Base-by-base conservation (phyloP, 2,329 filamentous ascomycete species). In the Sarocladiaceae sp. region DNA sequence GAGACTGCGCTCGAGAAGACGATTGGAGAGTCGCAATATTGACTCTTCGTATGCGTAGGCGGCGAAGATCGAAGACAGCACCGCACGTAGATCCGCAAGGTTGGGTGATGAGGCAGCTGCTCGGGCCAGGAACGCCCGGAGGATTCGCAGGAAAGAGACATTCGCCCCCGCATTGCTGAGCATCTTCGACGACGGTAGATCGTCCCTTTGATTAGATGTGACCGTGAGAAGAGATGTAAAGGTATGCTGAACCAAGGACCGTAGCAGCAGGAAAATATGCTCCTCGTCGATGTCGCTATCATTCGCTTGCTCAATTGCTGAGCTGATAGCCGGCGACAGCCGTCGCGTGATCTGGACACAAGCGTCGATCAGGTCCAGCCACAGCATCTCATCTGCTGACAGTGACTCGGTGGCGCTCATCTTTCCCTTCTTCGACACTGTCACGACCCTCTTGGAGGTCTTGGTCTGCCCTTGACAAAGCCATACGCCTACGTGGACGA, bases 31-130 rank as follows among this genome's bases (percentile, higher is more conserved):
- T 2, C 78, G 74, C 16, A 98, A 74, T 13, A 98, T 86, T 1
- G 86, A 90, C 60, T 91, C 87, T 62, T 98, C 93, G 59, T 97
- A 96, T 0, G 89, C 84, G 60, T 98, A 98, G 0, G 93, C 91
- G 0, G 91, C 82, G 65, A 98, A 97, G 45, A 98, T 91, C 11
- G 90, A 93, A 1, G 80, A 73, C 2, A 98, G 76, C 1, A 97
- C 90, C 6, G 79, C 78, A 34, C 93, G 84, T 3, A 98, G 74
- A 58, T 97, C 89, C 1, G 88, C 83, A 2, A 98, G 72, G 11
- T 86, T 94, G 0, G 93, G 90, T 0, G 89, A 94, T 15, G 83
- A 82, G 19, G 79, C 76, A 0, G 88, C 85, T 0, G 90, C 91
- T 35, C 88, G 81, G 1, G 85, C 81, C 23, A 98, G 78, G 61